Conservation (phyloP, 73 alveolate genomes). For the Paramecium sexaurelia region DNA sequence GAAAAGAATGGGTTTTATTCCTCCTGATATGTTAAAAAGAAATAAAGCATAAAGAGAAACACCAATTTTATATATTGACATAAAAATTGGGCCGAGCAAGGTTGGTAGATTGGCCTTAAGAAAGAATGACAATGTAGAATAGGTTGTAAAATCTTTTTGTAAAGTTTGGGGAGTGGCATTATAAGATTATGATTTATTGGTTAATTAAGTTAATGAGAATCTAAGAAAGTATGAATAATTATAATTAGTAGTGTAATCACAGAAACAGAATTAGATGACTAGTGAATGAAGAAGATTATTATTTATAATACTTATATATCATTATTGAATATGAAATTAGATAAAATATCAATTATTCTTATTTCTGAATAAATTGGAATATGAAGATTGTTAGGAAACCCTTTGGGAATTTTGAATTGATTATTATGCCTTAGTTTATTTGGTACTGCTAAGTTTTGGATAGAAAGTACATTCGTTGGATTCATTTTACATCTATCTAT, state of each 20-base stretch:
- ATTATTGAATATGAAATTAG: conserved; percentile 88
- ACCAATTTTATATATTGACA: conserved; percentile 14
- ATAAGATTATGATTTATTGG: neutral
- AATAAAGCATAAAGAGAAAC: neutral
- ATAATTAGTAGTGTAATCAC: neutral
- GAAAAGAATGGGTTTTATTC: neutral
- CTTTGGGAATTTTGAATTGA: conserved; percentile 16
- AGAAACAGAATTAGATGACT: neutral
- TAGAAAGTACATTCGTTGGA: conserved; percentile 42
- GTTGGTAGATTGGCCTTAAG: conserved; percentile 41
- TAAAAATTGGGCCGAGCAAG: conserved; percentile 15
- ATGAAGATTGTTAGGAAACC: neutral
- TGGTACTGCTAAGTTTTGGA: neutral
- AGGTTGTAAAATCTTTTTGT: neutral
- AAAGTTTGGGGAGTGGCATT: conserved; percentile 40
- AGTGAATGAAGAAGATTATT: neutral
- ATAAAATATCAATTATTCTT: neutral
- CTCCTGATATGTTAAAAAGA: conserved; percentile 19
- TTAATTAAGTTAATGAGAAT: conserved; percentile 8
- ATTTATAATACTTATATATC: neutral
- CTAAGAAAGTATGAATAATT: neutral
- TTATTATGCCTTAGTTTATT: neutral
- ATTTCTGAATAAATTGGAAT: neutral
- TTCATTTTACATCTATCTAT: neutral
- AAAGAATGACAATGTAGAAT: conserved; percentile 16